Conservation (phyloP, 106 monocot genomes). For the Alisma plantagoaquatica region DNA sequence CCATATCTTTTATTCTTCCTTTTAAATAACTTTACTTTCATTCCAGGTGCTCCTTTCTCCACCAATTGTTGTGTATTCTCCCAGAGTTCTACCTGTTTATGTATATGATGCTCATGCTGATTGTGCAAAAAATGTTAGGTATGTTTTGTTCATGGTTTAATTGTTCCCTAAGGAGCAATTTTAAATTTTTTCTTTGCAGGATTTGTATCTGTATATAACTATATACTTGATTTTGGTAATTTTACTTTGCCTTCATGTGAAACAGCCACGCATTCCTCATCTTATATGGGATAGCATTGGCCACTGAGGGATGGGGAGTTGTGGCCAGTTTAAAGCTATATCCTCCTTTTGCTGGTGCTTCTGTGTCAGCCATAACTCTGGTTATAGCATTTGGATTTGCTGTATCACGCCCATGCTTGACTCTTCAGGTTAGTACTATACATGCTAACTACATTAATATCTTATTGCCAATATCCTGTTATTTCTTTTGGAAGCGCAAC, state of each 20-base stretch:
- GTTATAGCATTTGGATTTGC: constrained; percentile 96
- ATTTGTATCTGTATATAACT: too few relatives aligned
- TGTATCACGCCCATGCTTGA: constrained; percentile 89
- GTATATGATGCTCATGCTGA: constrained; percentile 99
- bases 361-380: constrained; percentile 91
- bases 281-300: constrained; percentile 82
- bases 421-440: constrained; percentile 67
- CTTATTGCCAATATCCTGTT: too few relatives aligned
- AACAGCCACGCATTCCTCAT: constrained; percentile 80
- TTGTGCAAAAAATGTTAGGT: constrained; percentile 99
- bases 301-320: constrained; percentile 93
- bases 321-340: constrained; percentile 86
- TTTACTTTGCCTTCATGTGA: not conserved
- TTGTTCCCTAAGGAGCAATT: too few relatives aligned
- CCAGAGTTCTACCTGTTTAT: constrained; percentile 89
- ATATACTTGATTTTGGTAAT: too few relatives aligned
- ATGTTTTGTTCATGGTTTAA: too few relatives aligned
- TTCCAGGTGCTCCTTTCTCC: constrained; percentile 94
- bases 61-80: constrained; percentile 98
- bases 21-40: constrained; percentile 1
- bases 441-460: too few relatives aligned
- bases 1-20: constrained; percentile 1
- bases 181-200: too few relatives aligned
- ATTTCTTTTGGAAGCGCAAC: too few relatives aligned
- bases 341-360: constrained; percentile 95